Conservation (phyloP, 176 grass and related monocot genomes). For the Rhipidocladum racemiflorum region DNA sequence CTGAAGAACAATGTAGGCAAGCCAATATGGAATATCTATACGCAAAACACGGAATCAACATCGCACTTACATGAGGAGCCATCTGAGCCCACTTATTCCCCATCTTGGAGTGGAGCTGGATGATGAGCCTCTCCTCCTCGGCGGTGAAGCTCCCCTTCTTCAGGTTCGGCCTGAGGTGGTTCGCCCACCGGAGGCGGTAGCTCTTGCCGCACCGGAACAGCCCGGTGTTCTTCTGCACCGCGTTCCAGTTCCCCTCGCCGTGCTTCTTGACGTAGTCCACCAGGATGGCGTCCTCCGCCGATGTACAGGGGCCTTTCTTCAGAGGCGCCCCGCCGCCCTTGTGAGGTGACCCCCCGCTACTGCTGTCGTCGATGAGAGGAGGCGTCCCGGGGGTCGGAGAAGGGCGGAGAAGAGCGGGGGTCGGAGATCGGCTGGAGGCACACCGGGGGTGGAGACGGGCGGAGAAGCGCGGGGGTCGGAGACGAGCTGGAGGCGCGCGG, state of each 20-base stretch:
- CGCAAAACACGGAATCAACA: conserved; percentile 16
- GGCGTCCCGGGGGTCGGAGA: no score
- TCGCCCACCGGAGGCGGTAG: conserved; percentile 87
- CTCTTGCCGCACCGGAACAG: conserved; percentile 86
- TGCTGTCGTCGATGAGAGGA: conserved; percentile 46
- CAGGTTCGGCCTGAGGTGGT: conserved; percentile 82
- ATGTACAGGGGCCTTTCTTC: conserved; percentile 92
- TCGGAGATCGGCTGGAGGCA: no score
- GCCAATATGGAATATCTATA: not conserved
- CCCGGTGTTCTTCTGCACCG: conserved; percentile 84
- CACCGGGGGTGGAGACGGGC: no score
- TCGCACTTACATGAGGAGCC: conserved; percentile 64
- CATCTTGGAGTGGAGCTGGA: conserved; percentile 75
- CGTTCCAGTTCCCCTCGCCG: conserved; percentile 94
- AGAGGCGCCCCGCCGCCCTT: conserved; percentile 45
- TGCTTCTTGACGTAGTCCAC: conserved; percentile 84
- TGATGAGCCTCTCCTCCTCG: conserved; percentile 76
- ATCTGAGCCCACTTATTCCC: conserved; percentile 96
- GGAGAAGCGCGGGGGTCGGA: no score
- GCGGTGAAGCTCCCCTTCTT: conserved; percentile 79
- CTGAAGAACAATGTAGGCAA: conserved; percentile 12
- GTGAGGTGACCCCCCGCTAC: conserved; percentile 51
- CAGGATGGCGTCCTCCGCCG: conserved; percentile 76
- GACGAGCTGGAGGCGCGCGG: no score
- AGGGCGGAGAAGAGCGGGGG: no score